phyloP scores from a whole-genome alignment of 176 grass and related monocot genomes.

The Aegilops umbellulata region DNA sequence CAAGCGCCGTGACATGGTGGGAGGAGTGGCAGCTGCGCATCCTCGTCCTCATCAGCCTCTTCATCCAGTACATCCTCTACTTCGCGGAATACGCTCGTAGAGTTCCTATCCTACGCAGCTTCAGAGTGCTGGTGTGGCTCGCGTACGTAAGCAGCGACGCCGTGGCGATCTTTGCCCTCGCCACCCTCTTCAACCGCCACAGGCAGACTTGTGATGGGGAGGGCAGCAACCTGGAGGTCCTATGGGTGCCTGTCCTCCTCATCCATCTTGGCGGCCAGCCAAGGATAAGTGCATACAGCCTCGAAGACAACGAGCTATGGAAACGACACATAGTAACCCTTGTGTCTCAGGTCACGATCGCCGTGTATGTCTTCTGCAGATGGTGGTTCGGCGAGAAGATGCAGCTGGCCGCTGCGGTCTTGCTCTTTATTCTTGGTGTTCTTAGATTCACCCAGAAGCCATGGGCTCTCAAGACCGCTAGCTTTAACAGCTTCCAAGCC shows the following conservation, averaged over 20 bases:
- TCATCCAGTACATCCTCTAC: no score
- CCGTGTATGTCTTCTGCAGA: not conserved
- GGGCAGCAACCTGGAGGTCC: not conserved
- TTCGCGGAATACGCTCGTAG: rapidly evolving
- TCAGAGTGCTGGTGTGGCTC: not conserved
- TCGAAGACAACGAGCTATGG: not conserved
- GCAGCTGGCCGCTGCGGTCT: not conserved
- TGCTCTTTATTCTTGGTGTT: not conserved
- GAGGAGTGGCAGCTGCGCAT: not conserved
- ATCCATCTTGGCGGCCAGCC: not conserved
- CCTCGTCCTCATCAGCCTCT: not conserved
- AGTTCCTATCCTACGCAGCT: rapidly evolving
- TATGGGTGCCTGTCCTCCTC: not conserved
- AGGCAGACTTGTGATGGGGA: not conserved
- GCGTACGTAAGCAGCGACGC: not conserved
- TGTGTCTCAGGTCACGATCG: not conserved
- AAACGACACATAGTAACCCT: not conserved
- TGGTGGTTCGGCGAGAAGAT: not conserved
- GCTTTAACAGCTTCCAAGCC: not conserved
- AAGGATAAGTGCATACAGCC: not conserved
- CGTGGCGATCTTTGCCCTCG: not conserved
- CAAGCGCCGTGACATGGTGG: not conserved
- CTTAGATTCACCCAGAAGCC: not conserved
- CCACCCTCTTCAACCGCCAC: not conserved
- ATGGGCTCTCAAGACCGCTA: not conserved